phyloP scores from a whole-genome alignment of 2,329 filamentous ascomycete genomes.

The Trichoderma brevicompactum region DNA sequence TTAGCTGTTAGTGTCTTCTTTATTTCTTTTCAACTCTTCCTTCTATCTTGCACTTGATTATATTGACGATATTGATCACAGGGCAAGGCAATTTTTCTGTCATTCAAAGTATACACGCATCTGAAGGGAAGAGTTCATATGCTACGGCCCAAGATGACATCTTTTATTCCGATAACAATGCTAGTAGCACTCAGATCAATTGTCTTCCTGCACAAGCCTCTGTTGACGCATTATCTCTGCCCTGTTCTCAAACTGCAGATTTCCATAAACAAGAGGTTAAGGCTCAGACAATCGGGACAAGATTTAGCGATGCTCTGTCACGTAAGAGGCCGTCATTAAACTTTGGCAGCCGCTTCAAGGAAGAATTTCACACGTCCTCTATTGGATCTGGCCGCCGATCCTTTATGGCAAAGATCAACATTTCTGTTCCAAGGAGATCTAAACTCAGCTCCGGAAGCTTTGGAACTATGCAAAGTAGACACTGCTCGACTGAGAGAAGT shows the following conservation, averaged over 20 bases:
- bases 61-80: conserved; percentile 18
- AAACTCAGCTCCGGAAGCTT: conserved; percentile 31
- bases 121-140: conserved; percentile 37
- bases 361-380: conserved; percentile 41
- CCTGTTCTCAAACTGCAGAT: conserved; percentile 45
- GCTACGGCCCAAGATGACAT: conserved; percentile 35
- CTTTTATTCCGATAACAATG: conserved; percentile 17
- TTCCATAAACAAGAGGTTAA: conserved; percentile 46
- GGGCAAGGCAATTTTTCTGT: conserved; percentile 35
- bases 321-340: conserved; percentile 39
- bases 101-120: conserved; percentile 30
- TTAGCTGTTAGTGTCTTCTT: conserved; percentile 38
- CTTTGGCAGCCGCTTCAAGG: conserved; percentile 47
- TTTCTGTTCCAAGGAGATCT: conserved; percentile 41
- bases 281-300: conserved; percentile 45
- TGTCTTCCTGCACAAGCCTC: conserved; percentile 27
- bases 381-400: conserved; percentile 33
- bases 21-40: neutral
- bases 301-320: conserved; percentile 45
- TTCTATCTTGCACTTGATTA: neutral
- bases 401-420: conserved; percentile 44
- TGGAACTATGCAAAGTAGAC: conserved; percentile 1
- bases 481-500: neutral
- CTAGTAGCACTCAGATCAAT: conserved; percentile 17
- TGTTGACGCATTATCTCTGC: conserved; percentile 1